Base-by-base conservation (phyloP, 495 filamentous ascomycete species). In the Lasiosphaeris hirsuta region DNA sequence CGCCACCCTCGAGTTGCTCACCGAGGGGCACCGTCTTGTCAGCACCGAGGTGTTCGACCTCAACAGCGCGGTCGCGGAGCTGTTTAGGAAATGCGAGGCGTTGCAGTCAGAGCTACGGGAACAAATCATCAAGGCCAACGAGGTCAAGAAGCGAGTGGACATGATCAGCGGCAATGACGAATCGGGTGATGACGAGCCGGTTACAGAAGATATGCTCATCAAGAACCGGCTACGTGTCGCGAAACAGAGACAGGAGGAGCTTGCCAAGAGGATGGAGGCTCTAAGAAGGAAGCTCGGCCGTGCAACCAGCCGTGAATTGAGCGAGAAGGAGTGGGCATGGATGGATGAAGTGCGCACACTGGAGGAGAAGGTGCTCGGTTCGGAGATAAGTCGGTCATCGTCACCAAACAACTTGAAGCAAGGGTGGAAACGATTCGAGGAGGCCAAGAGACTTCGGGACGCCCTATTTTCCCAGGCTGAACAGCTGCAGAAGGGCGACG, bases 1-100 rank as follows among this genome's bases (percentile, higher is more conserved):
- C 7, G 82, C 85, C 8, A 93, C 88, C 0, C 76, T 96, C 15
- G 83, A 87, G 41, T 70, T 93, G 10, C 82, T 96, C 60, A 85
- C 86, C 0, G 82, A 89, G 33, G 88, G 86, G 0, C 92, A 96
- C 68, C 81, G 86, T 44, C 77, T 90, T 3, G 73, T 96, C 17
- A 86, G 84, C 50, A 73, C 78, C 15, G 88, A 96, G 70, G 94
- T 90, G 0, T 78, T 86, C 60, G 74, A 76, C 6, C 77, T 96
- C 23, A 86, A 88, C 38, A 66, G 79, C 49, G 90, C 89, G 10
- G 91, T 89, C 2, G 83, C 91, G 1, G 90, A 95, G 63, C 75
- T 96, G 8, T 96, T 96, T 75, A 79, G 85, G 13, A 81, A 87
- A 18, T 92, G 88, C 62, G 83, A 90, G 63, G 75, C 86, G 11